Evolutionary conservation across 805 yeast species (phyloP), one percentile per base, ranked within the genome.

Genomic region (Ogataea glucozyma): DNA sequence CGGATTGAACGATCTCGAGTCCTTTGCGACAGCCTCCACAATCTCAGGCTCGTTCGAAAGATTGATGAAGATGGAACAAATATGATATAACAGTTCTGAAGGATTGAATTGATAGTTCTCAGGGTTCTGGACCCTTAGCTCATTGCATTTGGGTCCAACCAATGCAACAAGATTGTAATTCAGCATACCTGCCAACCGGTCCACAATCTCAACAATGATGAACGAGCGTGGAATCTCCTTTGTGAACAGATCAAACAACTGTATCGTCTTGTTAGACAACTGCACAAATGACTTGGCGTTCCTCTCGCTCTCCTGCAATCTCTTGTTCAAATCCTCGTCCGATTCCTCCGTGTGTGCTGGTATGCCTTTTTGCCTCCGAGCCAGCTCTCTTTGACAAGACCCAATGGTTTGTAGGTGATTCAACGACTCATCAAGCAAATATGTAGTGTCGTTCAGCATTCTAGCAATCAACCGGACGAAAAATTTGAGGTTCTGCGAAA

Each of bases 61-160:
- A 61, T 90, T 86, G 40, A 81, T 75, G 62, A 81, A 93, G 26
- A 91, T 83, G 31, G 84, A 81, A 48, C 87, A 78, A 32, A 93
- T 72, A 47, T 81, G 82, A 13, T 77, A 71, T 45, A 93, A 72
- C 39, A 88, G 71, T 32, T 73, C 75, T 47, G 80, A 80, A 4
- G 99, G 97, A 54, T 87, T 79, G 63, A 93, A 93, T 22, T 79
- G 77, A 60, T 89, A 90, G 52, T 81, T 78, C 50, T 83, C 87
- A 0, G 97, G 97, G 48, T 84, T 75, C 46, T 76, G 74, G 21
- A 93, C 99, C 58, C 87, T 88, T 54, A 93, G 75, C 38, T 85
- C 89, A 8, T 90, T 78, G 67, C 96, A 90, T 59, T 85, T 85
- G 12, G 98, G 97, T 0, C 99, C 99, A 19, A 89, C 97, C 64